Evolutionary conservation across 2,329 filamentous ascomycete species (phyloP).

Genomic region (Xylariaceae sp.): DNA sequence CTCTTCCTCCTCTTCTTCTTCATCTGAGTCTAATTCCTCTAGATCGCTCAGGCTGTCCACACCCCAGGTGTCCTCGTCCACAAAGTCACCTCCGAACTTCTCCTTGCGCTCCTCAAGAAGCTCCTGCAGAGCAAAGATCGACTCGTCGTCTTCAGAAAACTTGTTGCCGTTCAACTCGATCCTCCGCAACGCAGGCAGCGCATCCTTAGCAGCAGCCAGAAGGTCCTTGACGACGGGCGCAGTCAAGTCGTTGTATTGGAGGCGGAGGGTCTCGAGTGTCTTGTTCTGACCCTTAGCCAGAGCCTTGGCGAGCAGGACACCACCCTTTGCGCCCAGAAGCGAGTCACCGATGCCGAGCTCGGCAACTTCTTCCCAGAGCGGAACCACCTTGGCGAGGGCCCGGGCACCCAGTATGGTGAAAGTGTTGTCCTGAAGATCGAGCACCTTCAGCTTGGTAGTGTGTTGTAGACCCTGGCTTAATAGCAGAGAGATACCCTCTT

Average conservation of each 20-base stretch:
- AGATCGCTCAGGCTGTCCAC: constrained; percentile 83
- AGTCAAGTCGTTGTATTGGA: constrained; percentile 95
- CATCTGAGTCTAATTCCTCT: constrained; percentile 66
- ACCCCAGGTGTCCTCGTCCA: constrained; percentile 78
- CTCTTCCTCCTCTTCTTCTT: constrained; percentile 65
- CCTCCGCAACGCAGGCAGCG: constrained; percentile 71
- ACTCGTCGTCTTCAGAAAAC: constrained; percentile 78
- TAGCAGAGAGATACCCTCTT: constrained; percentile 82
- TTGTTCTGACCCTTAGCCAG: constrained; percentile 70
- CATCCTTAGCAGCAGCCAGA: constrained; percentile 59
- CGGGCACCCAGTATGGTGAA: constrained; percentile 78
- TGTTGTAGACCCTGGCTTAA: constrained; percentile 72
- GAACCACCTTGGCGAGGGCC: constrained; percentile 69
- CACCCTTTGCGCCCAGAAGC: constrained; percentile 72
- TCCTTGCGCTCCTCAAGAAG: constrained; percentile 75
- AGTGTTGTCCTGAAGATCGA: constrained; percentile 97
- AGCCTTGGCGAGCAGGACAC: constrained; percentile 65
- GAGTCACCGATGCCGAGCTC: constrained; percentile 91
- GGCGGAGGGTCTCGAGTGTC: constrained; percentile 71
- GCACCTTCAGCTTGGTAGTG: constrained; percentile 61
- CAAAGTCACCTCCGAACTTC: constrained; percentile 56
- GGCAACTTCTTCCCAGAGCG: constrained; percentile 66
- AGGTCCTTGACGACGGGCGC: constrained; percentile 67
- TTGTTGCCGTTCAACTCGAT: constrained; percentile 96
- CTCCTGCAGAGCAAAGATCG: constrained; percentile 61